A percentile compares a stretch with the other conserved stretches of the same genome.
Conservation (phyloP, 805 yeast species). For the Schwanniomyces sp. region DNA sequence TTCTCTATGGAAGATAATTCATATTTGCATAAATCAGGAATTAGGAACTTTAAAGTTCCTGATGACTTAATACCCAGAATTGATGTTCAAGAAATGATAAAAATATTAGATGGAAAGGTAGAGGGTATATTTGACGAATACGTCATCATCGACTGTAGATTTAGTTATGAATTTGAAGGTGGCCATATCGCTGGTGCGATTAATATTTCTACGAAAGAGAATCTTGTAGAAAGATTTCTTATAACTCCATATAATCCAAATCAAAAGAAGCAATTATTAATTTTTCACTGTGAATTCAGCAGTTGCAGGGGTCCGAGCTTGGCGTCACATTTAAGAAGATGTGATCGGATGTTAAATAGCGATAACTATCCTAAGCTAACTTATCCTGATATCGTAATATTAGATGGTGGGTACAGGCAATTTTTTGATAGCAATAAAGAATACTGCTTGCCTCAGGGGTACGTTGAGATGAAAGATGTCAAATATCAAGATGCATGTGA, state of each 20-base stretch:
- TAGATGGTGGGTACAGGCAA: constrained; percentile 88
- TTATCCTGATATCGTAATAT: constrained; percentile 85
- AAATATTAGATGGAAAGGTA: constrained; percentile 55
- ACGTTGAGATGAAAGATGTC: constrained; percentile 75
- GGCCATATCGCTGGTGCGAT: constrained; percentile 88
- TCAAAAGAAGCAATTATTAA: constrained; percentile 47
- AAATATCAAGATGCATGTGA: constrained; percentile 41
- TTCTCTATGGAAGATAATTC: constrained; percentile 29
- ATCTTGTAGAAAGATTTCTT: constrained; percentile 58
- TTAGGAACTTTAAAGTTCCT: constrained; percentile 29
- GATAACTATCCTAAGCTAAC: constrained; percentile 76
- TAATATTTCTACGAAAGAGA: constrained; percentile 70
- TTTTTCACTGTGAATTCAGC: constrained; percentile 95
- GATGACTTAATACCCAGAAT: constrained; percentile 73
- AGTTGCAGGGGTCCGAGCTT: constrained; percentile 91
- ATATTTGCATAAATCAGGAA: constrained; percentile 25
- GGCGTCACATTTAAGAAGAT: constrained; percentile 81
- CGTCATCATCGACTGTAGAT: constrained; percentile 81
- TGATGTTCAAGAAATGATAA: constrained; percentile 54
- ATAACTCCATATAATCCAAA: constrained; percentile 15
- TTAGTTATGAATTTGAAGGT: constrained; percentile 87
- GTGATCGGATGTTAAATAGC: constrained; percentile 75
- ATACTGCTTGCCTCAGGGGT: constrained; percentile 73
- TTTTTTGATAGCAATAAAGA: constrained; percentile 62
- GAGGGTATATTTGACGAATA: constrained; percentile 53